A percentile compares a stretch with the other conserved stretches of the same genome.
Evolutionary conservation across 2,329 filamentous ascomycete species (phyloP).

Genomic region (Ceratocystiopsis brevicomis): DNA sequence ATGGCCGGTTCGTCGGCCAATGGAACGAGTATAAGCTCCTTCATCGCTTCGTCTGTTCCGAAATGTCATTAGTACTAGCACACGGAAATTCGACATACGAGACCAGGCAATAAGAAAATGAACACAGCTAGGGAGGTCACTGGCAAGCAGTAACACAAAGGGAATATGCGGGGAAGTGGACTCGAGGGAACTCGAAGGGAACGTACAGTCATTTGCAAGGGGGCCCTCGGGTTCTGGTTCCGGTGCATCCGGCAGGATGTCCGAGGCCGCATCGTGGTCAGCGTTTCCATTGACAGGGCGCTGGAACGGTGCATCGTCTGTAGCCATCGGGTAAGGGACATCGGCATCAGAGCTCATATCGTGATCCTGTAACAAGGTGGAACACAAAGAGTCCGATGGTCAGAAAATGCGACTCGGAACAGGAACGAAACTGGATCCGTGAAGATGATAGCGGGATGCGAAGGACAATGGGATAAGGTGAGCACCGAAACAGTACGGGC

Average conservation of each 20-base stretch:
- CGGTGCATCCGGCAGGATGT: conserved; percentile 32
- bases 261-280: conserved; percentile 33
- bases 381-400: conserved; percentile 11
- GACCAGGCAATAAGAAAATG: too few species aligned
- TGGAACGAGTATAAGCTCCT: conserved; percentile 55
- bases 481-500: too few species aligned
- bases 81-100: too few species aligned
- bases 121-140: too few species aligned
- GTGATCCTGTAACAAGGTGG: conserved; percentile 22
- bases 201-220: conserved; percentile 34
- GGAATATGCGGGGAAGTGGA: not conserved
- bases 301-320: conserved; percentile 25
- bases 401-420: not conserved
- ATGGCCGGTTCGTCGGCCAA: conserved; percentile 59
- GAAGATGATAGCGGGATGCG: too few species aligned
- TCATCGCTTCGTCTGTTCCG: conserved; percentile 59
- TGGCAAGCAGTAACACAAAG: not conserved
- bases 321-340: conserved; percentile 36
- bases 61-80: conserved; percentile 1
- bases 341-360: conserved; percentile 20
- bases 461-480: too few species aligned
- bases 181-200: conserved; percentile 5
- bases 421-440: too few species aligned
- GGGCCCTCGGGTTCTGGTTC: conserved; percentile 29
- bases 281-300: conserved; percentile 23